Evolutionary conservation across 176 grass and related monocot genomes (phyloP).

Genomic region (Poa annua): DNA sequence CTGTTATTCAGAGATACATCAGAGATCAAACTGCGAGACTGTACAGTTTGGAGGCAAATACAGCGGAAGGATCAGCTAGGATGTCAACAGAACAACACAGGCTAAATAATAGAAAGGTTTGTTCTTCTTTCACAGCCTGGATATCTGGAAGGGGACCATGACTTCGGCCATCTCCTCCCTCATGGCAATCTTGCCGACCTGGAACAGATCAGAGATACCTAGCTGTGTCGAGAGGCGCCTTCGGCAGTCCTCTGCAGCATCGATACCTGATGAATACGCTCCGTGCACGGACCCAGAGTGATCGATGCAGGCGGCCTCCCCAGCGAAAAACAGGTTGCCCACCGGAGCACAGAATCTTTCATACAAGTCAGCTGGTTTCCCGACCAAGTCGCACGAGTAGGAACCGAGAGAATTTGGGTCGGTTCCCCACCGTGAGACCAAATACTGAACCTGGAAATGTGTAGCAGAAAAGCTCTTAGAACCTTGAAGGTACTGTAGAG

Average conservation of each 20-base stretch:
- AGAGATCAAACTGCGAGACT: neutral
- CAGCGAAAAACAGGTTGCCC: slow-evolving; percentile 92
- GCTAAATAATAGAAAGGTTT: neutral
- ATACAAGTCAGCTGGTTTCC: slow-evolving; percentile 91
- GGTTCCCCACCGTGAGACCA: slow-evolving; percentile 90
- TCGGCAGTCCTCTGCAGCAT: slow-evolving; percentile 74
- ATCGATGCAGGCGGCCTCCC: slow-evolving; percentile 86
- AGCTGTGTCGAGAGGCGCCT: slow-evolving; percentile 66
- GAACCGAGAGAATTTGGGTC: slow-evolving; percentile 82
- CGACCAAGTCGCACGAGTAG: slow-evolving; percentile 93
- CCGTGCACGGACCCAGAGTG: slow-evolving; percentile 95
- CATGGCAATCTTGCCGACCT: slow-evolving; percentile 58
- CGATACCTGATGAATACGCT: slow-evolving; percentile 86
- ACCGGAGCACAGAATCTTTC: slow-evolving; percentile 91
- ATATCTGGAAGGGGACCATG: slow-evolving; percentile 94
- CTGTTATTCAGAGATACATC: slow-evolving; percentile 36
- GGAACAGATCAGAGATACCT: slow-evolving; percentile 70
- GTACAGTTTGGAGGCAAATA: neutral
- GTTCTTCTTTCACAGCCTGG: slow-evolving; percentile 65
- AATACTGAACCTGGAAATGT: slow-evolving; percentile 68
- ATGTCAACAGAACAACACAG: neutral
- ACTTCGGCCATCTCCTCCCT: slow-evolving; percentile 82
- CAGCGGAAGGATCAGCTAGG: neutral
- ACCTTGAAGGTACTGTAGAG: neutral
- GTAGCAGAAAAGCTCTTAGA: slow-evolving; percentile 9